Evolutionary conservation across 129 eudicot genomes (phyloP).

Genomic region (Pseudognaphalium luteoalbum): DNA sequence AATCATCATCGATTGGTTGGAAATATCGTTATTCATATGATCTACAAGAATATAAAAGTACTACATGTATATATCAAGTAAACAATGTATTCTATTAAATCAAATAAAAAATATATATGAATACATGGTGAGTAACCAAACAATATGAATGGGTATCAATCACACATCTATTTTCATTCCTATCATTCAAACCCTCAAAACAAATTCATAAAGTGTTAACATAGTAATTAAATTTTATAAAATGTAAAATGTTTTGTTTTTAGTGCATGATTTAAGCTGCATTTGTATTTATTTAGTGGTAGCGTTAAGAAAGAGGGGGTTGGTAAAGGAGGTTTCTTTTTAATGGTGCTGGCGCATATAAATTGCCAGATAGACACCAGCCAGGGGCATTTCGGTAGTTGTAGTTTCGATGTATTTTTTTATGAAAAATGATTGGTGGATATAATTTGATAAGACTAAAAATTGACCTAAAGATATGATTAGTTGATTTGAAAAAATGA

Average conservation of each 20-base stretch:
- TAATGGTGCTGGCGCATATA: conserved; percentile 14
- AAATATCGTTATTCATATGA: conserved; percentile 1
- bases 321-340: conserved; percentile 7
- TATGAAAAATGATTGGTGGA: no score
- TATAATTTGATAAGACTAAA: no score
- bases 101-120: no score
- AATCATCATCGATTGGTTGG: conserved; percentile 9
- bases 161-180: no score
- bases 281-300: background rate
- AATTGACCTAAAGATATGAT: no score
- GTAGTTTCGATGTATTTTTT: conserved; percentile 22
- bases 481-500: no score
- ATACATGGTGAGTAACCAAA: background rate
- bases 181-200: no score
- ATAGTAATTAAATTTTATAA: no score
- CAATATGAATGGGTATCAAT: no score
- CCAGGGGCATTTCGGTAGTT: conserved; percentile 28
- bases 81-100: no score
- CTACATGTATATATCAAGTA: background rate
- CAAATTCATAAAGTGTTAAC: no score
- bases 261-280: background rate
- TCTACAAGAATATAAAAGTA: conserved; percentile 4
- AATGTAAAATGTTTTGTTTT: background rate
- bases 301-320: background rate
- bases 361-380: conserved; percentile 32